phyloP scores from a whole-genome alignment of 805 yeast species.

The Hanseniaspora guilliermondii region DNA sequence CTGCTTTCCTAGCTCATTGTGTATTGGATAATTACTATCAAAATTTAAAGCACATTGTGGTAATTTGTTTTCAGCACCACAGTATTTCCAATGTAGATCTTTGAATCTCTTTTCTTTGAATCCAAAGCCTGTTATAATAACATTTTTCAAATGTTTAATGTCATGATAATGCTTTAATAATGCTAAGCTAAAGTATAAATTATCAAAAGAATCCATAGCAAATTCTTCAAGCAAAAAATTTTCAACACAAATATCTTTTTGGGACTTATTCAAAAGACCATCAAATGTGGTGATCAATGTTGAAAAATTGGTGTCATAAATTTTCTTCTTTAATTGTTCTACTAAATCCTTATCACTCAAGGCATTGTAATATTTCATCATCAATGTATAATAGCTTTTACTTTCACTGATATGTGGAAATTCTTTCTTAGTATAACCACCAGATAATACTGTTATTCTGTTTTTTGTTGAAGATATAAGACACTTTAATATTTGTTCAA shows the following conservation, averaged over 20 bases:
- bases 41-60: neutral
- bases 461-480: neutral
- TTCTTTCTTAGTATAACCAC: constrained; percentile 5
- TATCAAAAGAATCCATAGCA: constrained; percentile 8
- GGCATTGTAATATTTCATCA: neutral
- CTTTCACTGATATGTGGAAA: neutral
- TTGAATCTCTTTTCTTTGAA: constrained; percentile 5
- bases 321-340: neutral
- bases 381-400: neutral
- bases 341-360: neutral
- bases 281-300: neutral
- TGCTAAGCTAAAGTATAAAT: constrained; percentile 1
- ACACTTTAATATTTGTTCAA: constrained; percentile 7
- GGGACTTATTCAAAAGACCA: neutral
- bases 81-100: constrained; percentile 4
- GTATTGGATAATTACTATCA: neutral
- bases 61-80: neutral
- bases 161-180: neutral
- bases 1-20: neutral
- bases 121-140: neutral
- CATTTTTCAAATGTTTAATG: neutral
- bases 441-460: neutral
- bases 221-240: neutral
- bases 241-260: neutral
- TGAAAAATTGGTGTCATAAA: neutral